Evolutionary conservation across 208 protist genomes (phyloP).

Genomic region (Perkinsela sp.): DNA sequence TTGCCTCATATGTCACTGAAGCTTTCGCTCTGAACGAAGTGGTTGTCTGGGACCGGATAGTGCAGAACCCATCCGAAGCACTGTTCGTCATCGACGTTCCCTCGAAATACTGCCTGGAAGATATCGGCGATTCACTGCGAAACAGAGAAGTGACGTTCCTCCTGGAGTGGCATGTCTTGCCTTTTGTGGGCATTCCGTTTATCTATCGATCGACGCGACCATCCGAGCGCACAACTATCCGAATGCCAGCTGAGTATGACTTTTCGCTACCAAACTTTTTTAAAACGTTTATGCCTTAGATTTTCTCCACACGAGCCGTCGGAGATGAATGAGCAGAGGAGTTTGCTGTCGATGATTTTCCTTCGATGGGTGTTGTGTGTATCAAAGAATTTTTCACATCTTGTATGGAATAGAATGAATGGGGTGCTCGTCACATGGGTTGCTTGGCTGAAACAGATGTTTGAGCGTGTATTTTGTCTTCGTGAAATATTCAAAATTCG

Average conservation of each 20-base stretch:
- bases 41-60: not conserved
- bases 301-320: no score
- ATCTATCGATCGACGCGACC: not conserved
- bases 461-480: no score
- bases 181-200: not conserved
- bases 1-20: not conserved
- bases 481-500: no score
- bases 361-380: no score
- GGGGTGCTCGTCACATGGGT: no score
- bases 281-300: no score
- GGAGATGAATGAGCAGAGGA: no score
- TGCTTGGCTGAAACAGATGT: no score
- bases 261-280: not conserved
- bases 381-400: no score
- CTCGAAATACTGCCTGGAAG: not conserved
- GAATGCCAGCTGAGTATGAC: not conserved
- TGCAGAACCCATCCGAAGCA: not conserved
- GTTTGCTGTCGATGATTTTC: no score
- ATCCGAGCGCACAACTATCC: not conserved
- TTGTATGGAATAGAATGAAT: no score
- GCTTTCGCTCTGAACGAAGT: not conserved
- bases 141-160: not conserved
- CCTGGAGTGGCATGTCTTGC: not conserved
- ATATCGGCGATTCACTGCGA: not conserved
- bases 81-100: not conserved